Percentiles rank a stretch among this genome's conserved stretches.
Conservation (phyloP, 148 eudicot species). For the Rheum nobile region DNA sequence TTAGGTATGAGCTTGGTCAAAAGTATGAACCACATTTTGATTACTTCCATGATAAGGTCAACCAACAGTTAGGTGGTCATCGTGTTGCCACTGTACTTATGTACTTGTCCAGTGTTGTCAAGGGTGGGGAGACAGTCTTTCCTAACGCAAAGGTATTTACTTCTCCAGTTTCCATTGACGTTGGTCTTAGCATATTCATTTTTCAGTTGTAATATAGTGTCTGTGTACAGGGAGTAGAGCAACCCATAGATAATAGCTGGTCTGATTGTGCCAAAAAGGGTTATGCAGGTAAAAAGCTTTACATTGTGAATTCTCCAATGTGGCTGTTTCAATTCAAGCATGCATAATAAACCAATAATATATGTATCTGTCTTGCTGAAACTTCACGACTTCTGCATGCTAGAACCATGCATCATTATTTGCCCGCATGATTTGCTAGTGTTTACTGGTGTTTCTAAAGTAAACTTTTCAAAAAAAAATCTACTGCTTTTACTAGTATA, state of each 20-base stretch:
- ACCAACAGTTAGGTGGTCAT: slow-evolving; percentile 80
- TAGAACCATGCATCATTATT: neutral
- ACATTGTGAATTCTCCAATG: neutral
- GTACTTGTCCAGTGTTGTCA: slow-evolving; percentile 71
- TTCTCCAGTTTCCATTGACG: neutral
- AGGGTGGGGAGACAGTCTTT: slow-evolving; percentile 93
- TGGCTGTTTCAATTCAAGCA: neutral
- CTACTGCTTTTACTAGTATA: neutral
- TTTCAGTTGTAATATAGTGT: neutral
- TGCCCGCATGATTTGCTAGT: neutral
- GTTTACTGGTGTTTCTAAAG: neutral
- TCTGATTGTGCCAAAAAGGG: slow-evolving; percentile 82
- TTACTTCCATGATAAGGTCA: slow-evolving; percentile 62
- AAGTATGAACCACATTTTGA: slow-evolving; percentile 93
- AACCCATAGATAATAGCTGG: slow-evolving; percentile 56
- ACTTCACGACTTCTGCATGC: neutral
- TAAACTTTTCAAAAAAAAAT: neutral
- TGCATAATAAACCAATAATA: neutral
- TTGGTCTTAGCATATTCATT: neutral
- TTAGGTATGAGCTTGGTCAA: slow-evolving; percentile 76
- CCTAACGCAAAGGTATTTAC: slow-evolving; percentile 57
- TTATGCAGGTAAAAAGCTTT: slow-evolving; percentile 49
- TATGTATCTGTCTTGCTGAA: neutral
- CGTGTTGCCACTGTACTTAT: slow-evolving; percentile 86
- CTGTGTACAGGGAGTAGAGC: slow-evolving; percentile 36